These are phyloP conservation scores for Aspergillus novofumigatus DNA, from an alignment of 2,329 filamentous ascomycete species.

Conservation along the genomic window DNA sequence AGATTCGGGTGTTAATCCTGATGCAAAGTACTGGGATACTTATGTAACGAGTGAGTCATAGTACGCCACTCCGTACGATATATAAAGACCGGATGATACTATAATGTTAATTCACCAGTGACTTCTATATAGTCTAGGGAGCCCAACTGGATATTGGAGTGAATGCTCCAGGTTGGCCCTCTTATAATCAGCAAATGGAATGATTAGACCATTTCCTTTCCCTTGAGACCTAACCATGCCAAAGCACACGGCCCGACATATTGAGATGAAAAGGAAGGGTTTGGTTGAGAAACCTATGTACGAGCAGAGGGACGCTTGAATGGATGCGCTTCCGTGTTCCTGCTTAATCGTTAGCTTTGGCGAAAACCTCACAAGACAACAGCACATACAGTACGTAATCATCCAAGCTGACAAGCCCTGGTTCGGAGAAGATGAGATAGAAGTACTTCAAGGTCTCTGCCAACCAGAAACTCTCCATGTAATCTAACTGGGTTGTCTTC, in stretches of 20 bases:
- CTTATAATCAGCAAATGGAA: not conserved
- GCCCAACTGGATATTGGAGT: not conserved
- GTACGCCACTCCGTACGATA: not conserved
- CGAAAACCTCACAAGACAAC: not conserved
- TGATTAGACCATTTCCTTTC: not conserved
- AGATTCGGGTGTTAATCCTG: slow-evolving; percentile 4
- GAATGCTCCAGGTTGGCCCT: not conserved
- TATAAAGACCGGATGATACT: not conserved
- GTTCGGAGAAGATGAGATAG: slow-evolving; percentile 43
- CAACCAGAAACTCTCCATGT: slow-evolving; percentile 46
- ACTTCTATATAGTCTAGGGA: not conserved
- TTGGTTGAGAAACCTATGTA: not conserved
- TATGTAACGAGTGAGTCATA: slow-evolving; percentile 6
- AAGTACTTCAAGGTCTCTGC: slow-evolving; percentile 45
- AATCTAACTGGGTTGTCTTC: slow-evolving; percentile 28
- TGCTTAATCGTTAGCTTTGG: slow-evolving; percentile 8
- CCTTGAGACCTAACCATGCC: not conserved
- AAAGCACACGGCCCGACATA: not conserved
- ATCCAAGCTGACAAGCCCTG: slow-evolving; percentile 37
- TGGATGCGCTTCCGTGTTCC: slow-evolving; percentile 41
- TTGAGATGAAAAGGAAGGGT: not conserved
- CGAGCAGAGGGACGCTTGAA: slow-evolving; percentile 24
- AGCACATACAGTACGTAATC: slow-evolving; percentile 41
- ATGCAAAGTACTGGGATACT: slow-evolving; percentile 11
- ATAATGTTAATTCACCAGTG: not conserved